These are phyloP conservation scores for Tylopilus sp. DNA, from an alignment of 1,284 basidiomycete genomes.

Conservation along the genomic window DNA sequence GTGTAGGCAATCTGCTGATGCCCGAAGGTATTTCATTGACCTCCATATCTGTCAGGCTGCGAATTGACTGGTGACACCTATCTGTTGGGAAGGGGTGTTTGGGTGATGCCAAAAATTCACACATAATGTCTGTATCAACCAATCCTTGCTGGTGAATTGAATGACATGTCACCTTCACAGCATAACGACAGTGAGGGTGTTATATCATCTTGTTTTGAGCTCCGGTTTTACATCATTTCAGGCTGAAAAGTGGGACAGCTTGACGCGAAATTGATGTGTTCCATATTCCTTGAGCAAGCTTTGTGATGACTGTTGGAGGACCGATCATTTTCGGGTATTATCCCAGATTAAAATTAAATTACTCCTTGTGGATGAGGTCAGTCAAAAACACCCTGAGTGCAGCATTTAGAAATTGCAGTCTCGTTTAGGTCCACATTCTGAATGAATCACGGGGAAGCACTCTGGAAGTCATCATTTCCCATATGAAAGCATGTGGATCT, in stretches of 20 bases:
- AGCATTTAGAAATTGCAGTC: slow-evolving; percentile 1
- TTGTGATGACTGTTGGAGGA: slow-evolving; percentile 52
- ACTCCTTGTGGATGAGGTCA: slow-evolving; percentile 90
- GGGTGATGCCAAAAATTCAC: slow-evolving; percentile 75
- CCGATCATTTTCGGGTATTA: slow-evolving; percentile 67
- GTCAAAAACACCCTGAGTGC: slow-evolving; percentile 28
- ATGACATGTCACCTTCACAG: slow-evolving; percentile 45
- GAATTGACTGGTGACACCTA: slow-evolving; percentile 93
- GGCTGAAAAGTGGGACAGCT: slow-evolving; percentile 94
- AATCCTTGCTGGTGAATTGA: slow-evolving; percentile 16
- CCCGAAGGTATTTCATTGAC: not conserved
- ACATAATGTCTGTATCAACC: slow-evolving; percentile 68
- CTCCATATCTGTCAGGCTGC: slow-evolving; percentile 61
- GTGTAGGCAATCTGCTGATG: slow-evolving; percentile 55
- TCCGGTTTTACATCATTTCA: slow-evolving; percentile 43
- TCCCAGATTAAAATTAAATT: slow-evolving; percentile 73
- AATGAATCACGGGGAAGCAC: slow-evolving; percentile 89
- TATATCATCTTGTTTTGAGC: not conserved
- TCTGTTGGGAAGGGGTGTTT: slow-evolving; percentile 61
- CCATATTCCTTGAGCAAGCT: no score
- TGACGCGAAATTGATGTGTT: slow-evolving; percentile 83
- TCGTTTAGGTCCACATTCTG: slow-evolving; percentile 83
- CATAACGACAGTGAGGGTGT: slow-evolving; percentile 73
- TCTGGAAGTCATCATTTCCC: slow-evolving; percentile 89
- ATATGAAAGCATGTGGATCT: slow-evolving; percentile 83